Evolutionary conservation across 2,329 filamentous ascomycete genomes (phyloP), one percentile per base, ranked within the genome.

Genomic region (Epichloe scottii): DNA sequence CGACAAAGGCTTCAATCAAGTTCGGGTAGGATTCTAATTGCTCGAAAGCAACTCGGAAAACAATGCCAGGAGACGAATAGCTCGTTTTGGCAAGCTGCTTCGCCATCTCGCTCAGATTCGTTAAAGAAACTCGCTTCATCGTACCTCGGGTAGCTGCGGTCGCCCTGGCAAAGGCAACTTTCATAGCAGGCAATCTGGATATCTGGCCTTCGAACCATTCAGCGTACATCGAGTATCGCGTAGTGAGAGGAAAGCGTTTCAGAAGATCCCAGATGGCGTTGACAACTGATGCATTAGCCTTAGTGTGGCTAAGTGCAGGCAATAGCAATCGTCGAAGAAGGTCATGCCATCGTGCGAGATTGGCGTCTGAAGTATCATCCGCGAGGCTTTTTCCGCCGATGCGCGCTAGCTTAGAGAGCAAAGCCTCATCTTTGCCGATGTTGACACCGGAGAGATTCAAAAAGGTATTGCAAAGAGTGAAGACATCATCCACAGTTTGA

Each of bases 11-110:
- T 55, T 95, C 88, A 51, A 95, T 95, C 54, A 98, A 77, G 63
- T 97, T 98, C 63, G 86, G 87, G 65, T 98, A 98, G 0, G 86
- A 84, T 66, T 98, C 90, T 53, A 96, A 88, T 66, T 96, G 90
- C 55, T 84, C 84, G 52, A 98, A 81, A 6, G 90, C 89, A 51
- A 91, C 86, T 60, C 83, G 83, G 71, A 96, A 95, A 23, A 97
- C 90, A 51, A 95, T 78, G 26, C 91, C 91, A 1, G 93, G 94
- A 42, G 89, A 93, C 1, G 89, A 84, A 60, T 89, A 87, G 26
- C 90, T 89, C n/a, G 90, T 86, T 68, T 96, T 97, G 8, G 91
- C 90, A 33, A 98, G 76, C 38, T 84, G 82, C 62, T 90, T 84
- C 46, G 90, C 89, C 82, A 95, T 95, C 45, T 84, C 81, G 48